Evolutionary conservation across 768 basidiomycete genomes (phyloP).

Genomic region (Lactarius deliciosus): DNA sequence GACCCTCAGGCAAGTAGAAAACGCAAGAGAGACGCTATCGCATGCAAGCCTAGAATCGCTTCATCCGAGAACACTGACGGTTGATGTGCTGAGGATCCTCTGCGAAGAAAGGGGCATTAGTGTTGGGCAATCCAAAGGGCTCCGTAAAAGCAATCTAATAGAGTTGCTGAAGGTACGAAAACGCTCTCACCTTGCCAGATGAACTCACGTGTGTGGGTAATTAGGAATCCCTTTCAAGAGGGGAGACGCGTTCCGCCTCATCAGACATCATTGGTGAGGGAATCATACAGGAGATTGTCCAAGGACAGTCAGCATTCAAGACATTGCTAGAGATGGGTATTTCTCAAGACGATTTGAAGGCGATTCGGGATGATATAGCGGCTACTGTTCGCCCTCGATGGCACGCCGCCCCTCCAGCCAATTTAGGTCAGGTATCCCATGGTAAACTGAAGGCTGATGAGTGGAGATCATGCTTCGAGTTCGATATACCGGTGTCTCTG

Average conservation of each 20-base stretch:
- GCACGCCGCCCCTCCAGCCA: constrained; percentile 4
- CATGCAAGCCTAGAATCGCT: background rate
- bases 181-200: background rate
- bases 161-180: background rate
- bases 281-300: background rate
- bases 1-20: background rate
- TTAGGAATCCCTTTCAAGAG: background rate
- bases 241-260: background rate
- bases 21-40: no score
- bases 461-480: constrained; percentile 12
- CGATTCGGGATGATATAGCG: constrained; percentile 4
- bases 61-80: background rate
- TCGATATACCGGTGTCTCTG: constrained; percentile 3
- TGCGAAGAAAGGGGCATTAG: background rate
- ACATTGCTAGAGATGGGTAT: background rate
- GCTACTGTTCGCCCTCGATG: background rate
- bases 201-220: background rate
- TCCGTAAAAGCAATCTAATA: background rate
- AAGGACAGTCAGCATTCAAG: no score
- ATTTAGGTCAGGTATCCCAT: no score
- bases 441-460: constrained; percentile 13
- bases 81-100: constrained; percentile 6
- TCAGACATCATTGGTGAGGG: background rate
- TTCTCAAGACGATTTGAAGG: no score
- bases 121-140: background rate